Base-by-base conservation (phyloP, 768 basidiomycete species). In the Crassisporium funariophilum region DNA sequence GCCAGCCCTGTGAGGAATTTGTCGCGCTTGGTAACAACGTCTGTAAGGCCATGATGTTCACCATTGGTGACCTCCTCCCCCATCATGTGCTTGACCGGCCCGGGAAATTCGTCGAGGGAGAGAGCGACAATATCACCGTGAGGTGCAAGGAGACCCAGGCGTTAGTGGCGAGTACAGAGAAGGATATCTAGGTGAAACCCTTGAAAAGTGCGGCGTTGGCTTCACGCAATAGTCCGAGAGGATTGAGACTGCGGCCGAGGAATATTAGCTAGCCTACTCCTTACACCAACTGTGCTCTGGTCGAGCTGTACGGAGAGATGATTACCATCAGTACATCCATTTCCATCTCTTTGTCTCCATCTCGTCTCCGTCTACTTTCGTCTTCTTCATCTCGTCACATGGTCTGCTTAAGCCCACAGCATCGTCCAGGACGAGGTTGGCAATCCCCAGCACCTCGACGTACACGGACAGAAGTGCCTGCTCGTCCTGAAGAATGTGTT, bases 301-400 rank as follows among this genome's bases (percentile, higher is more conserved):
- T 69, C 54, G 49, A 62, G 56, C 50, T 69, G 24, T 35, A 64
- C 54, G 64, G 64, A 5, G 66, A 70, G 53, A 55, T 58, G 45
- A 40, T 62, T 15, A 49, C 46, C 41, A 33, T 62, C n/a, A 56
- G 60, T 66, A 54, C 40, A 52, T 54, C 51, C 54, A 23, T 25
- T 45, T 41, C 50, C 43, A 45, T 46, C 7, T 29, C 27, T 29
- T 29, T 29, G 27, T 29, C 27, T 29, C 27, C 27, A 29, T 29
- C 27, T 29, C 27, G 27, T 29, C 27, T 29, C 27, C 27, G n/a
- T n/a, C 27, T 7, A 7, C 27, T 29, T 13, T 13, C 13, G 27
- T 29, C 27, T 29, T 29, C 27, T 29, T 29, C 27, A 29, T 29
- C 27, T 29, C 27, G 7, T 13, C 7, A 7, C 27, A 29, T 29